phyloP scores from a whole-genome alignment of 257 asterid species.

The Salvia miltiorrhiza region DNA sequence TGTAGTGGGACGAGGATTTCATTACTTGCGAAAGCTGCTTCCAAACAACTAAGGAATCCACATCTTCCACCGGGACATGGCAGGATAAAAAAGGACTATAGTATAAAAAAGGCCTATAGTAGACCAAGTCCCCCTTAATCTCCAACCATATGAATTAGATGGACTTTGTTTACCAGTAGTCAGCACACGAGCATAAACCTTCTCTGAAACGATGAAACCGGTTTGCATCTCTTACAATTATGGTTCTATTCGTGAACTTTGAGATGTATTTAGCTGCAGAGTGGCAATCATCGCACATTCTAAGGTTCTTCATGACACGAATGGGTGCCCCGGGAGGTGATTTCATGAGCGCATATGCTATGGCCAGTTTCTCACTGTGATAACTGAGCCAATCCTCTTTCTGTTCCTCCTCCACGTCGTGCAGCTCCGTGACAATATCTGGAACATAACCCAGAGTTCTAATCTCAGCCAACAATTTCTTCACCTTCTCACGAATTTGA shows the following conservation, averaged over 20 bases:
- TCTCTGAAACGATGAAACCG: constrained; percentile 62
- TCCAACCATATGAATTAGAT: background rate
- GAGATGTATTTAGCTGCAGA: constrained; percentile 65
- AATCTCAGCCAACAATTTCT: constrained; percentile 51
- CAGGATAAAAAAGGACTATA: too few species aligned
- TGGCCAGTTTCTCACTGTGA: constrained; percentile 90
- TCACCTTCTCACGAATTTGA: constrained; percentile 53
- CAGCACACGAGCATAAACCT: constrained; percentile 74
- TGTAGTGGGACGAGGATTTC: background rate
- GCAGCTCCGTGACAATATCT: constrained; percentile 49
- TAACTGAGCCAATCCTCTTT: constrained; percentile 59
- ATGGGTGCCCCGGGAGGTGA: constrained; percentile 66
- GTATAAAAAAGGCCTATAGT: too few species aligned
- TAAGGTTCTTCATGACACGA: constrained; percentile 64
- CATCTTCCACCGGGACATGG: too few species aligned
- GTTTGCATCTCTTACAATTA: constrained; percentile 67
- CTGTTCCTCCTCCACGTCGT: constrained; percentile 81
- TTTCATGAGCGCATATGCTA: constrained; percentile 77
- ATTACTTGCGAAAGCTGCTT: background rate
- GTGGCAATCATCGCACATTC: constrained; percentile 92
- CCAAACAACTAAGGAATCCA: background rate
- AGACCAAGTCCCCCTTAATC: too few species aligned
- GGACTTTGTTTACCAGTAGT: constrained; percentile 54
- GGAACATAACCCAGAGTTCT: constrained; percentile 66
- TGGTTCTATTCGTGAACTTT: constrained; percentile 50